Base-by-base conservation (phyloP, 495 filamentous ascomycete species). In the Aspergillus sclerotiicarbonarius region DNA sequence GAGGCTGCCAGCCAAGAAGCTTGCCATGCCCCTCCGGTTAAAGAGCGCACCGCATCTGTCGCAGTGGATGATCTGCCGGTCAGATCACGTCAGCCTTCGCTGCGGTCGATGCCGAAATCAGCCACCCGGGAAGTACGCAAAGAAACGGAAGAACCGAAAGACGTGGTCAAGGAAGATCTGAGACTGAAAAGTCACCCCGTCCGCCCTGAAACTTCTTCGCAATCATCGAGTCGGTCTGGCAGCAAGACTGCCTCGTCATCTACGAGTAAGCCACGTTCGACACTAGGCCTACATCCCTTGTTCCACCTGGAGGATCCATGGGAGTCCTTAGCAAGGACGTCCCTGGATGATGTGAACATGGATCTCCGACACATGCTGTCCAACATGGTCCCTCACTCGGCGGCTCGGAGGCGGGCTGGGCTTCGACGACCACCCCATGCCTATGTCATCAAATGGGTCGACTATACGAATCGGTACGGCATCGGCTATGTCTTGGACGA, bases 391-490 rank as follows among this genome's bases (percentile, higher is more conserved):
- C 71, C 66, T 16, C 64, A 71, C 19, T 70, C 74, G 8, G 59
- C 74, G 4, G 59, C 58, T 35, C 73, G 76, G 18, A 69, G 73
- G 32, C 66, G 76, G 8, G 62, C 64, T 7, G 64, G 66, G 0
- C 53, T 69, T 0, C 62, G 71, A 48, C 67, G 73, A 37, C 57
- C 70, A 15, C 75, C 76, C 0, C 76, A 79, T 48, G 60, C 75
- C 18, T 79, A 79, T 64, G 89, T 96, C 20, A 87, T 91, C 20
- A 94, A 93, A 67, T 96, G 91, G 91, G 91, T 96, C n/a, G 91
- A 96, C 63, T 96, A 94, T 62, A 91, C 90, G 25, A 94, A 94
- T 70, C 90, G 90, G 62, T 92, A 91, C 64, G 91, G 91, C 1
- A 80, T 93, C 39, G 91, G 90, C 5, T 96, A 95, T 60, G 89